Evolutionary conservation across 345 rosid species (phyloP), one percentile per base, ranked within the genome.

Genomic region (Odontarrhena argentea): DNA sequence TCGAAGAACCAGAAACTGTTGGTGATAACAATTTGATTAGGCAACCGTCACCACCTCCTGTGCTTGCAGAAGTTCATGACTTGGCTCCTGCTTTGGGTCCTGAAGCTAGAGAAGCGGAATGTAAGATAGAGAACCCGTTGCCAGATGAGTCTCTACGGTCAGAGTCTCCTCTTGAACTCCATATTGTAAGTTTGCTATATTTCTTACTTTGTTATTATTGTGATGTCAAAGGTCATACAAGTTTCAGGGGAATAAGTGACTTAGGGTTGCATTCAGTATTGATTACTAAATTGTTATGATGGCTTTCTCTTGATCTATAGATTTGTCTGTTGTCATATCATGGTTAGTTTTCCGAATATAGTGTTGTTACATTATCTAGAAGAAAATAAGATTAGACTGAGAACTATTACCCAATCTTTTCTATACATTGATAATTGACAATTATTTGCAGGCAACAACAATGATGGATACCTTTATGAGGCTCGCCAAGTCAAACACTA

Each of bases 41-140:
- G 78, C 97, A 94, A 41, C 99, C 97, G 66, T 88, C 96, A 76
- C 96, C 99, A 76, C 96, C 97, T 48, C 85, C 97, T 35, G 87
- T 91, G 48, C 95, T 94, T 73, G 89, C 96, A 25, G 95, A 88
- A 84, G 95, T 94, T 60, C 95, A 85, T 66, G 96, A 91, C 77
- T 73, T 94, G 82, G 72, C 79, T 54, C 77, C 85, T 30, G 76
- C 85, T 13, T 53, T 74, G 53, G 73, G 85, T 58, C 80, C 84
- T 3, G 85, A 84, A 73, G 77, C 68, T 68, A 50, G 71, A 12
- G 89, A 80, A 71, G 51, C 73, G 13, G 84, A 80, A 52, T 71
- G 73, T 73, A 78, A 54, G 48, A 55, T 86, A 65, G 89, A 78
- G 49, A 83, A 79, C 55, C 78, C 91, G 26, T 67, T 82, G 22